Percentiles rank a stretch among this genome's conserved stretches.
Conservation (phyloP, 1,284 basidiomycete species). For the Gymnopus androsaceus region DNA sequence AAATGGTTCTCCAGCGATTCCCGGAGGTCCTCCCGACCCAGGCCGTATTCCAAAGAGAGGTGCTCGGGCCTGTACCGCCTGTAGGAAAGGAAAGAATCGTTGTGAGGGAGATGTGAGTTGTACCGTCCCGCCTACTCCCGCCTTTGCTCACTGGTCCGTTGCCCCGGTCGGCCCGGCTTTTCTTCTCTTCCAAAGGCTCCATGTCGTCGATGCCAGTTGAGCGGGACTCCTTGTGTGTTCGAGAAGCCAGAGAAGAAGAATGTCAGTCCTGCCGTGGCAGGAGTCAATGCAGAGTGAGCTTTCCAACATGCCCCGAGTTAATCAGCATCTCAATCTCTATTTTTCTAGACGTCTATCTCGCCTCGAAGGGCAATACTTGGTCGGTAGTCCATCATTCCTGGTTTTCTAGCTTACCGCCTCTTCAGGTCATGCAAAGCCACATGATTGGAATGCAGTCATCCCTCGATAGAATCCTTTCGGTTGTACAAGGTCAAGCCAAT, state of each 20-base stretch:
- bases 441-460: conserved; percentile 90
- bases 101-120: conserved; percentile 82
- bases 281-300: conserved; percentile 73
- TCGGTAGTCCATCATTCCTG: conserved; percentile 34
- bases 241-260: conserved; percentile 91
- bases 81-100: conserved; percentile 89
- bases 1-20: conserved; percentile 28
- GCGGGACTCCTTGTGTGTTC: conserved; percentile 84
- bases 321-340: conserved; percentile 23
- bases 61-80: conserved; percentile 77
- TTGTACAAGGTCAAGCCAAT: conserved; percentile 57
- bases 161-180: conserved; percentile 59
- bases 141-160: conserved; percentile 56
- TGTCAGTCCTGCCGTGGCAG: conserved; percentile 51
- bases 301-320: conserved; percentile 15
- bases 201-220: conserved; percentile 86
- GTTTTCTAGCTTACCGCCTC: conserved; percentile 3
- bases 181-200: conserved; percentile 59
- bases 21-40: conserved; percentile 28
- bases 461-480: conserved; percentile 74
- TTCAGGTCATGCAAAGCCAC: conserved; percentile 83
- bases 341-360: conserved; percentile 69
- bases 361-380: conserved; percentile 82
- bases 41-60: conserved; percentile 83
- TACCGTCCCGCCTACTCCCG: conserved; percentile 31